Evolutionary conservation across 306 rosid species (phyloP).

Genomic region (Calophaca sinica): DNA sequence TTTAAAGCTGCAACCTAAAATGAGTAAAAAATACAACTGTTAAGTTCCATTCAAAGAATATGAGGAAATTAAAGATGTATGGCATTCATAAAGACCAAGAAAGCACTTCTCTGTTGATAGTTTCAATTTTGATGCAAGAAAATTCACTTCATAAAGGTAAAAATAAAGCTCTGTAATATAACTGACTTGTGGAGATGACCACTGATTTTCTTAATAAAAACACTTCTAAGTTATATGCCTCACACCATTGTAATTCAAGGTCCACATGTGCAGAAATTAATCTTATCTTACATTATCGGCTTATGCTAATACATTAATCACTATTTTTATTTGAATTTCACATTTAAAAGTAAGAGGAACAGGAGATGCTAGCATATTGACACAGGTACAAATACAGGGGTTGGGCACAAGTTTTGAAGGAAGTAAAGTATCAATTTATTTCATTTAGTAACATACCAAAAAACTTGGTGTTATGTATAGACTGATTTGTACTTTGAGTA

Average conservation of each 20-base stretch:
- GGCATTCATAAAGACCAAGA: slow-evolving; percentile 1
- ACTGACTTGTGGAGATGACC: no score
- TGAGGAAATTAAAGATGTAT: slow-evolving; percentile 27
- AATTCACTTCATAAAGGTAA: slow-evolving; percentile 9
- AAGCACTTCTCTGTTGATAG: slow-evolving; percentile 21
- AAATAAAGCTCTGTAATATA: background rate
- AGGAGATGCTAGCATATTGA: slow-evolving; percentile 16
- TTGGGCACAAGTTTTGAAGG: slow-evolving; percentile 7
- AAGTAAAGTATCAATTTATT: background rate
- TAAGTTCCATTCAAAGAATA: slow-evolving; percentile 19
- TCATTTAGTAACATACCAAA: slow-evolving; percentile 9
- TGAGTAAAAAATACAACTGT: slow-evolving; percentile 23
- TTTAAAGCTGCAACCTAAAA: slow-evolving; percentile 81
- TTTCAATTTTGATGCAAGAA: slow-evolving; percentile 14
- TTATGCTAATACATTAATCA: background rate
- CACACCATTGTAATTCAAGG: background rate
- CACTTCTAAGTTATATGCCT: background rate
- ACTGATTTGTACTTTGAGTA: background rate
- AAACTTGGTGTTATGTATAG: background rate
- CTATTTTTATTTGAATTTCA: slow-evolving; percentile 19
- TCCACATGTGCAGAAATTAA: slow-evolving; percentile 5
- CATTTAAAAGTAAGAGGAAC: slow-evolving; percentile 3
- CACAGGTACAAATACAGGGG: slow-evolving; percentile 7
- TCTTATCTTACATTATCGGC: background rate
- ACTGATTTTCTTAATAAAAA: background rate